Conservation (phyloP, 306 rosid genomes). For the Quercus glauca region DNA sequence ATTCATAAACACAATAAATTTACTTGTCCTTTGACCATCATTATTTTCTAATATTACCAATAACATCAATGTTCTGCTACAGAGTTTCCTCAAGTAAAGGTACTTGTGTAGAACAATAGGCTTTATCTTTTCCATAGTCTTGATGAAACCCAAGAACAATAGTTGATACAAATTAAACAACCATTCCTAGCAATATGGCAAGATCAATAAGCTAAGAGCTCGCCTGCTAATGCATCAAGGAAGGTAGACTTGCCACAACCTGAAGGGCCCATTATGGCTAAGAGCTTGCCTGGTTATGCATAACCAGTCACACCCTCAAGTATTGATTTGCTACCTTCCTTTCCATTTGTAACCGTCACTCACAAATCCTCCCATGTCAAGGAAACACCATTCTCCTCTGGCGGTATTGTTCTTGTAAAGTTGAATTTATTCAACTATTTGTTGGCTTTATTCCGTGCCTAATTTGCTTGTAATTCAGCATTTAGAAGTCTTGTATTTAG, state of each 20-base stretch:
- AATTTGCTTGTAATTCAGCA: no score
- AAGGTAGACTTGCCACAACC: not conserved
- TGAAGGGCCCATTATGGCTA: constrained; percentile 2
- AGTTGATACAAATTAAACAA: constrained; percentile 41
- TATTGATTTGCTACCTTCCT: not conserved
- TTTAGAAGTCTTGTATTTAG: no score
- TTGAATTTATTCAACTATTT: no score
- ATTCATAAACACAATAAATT: no score
- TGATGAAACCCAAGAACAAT: constrained; percentile 44
- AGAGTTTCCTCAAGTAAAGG: not conserved
- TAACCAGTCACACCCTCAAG: not conserved
- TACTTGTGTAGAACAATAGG: not conserved
- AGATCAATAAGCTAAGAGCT: constrained; percentile 29
- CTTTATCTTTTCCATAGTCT: constrained; percentile 48
- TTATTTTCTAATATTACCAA: no score
- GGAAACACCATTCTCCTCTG: no score
- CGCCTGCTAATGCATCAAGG: not conserved
- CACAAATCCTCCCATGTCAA: constrained; percentile 12
- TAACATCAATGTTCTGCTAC: no score
- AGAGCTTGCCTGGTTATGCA: not conserved
- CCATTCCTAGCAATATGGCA: constrained; percentile 51
- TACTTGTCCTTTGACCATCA: no score
- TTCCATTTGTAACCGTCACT: not conserved
- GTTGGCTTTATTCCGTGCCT: no score
- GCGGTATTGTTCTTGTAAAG: no score